phyloP scores from a whole-genome alignment of 2,329 filamentous ascomycete genomes.

The Seiridium cupressi region DNA sequence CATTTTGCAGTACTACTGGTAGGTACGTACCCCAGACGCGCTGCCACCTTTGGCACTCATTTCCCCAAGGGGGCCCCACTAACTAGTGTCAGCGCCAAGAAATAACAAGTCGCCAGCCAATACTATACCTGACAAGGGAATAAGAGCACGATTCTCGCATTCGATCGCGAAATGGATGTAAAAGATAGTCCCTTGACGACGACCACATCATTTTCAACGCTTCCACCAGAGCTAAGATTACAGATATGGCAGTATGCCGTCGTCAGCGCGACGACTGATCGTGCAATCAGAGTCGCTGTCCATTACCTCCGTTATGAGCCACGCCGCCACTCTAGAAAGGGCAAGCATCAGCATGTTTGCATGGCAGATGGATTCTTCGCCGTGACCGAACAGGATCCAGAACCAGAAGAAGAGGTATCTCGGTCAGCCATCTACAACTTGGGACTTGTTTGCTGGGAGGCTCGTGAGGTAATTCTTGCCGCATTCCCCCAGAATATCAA shows the following conservation, averaged over 20 bases:
- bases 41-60: too few relatives aligned
- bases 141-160: not conserved
- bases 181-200: not conserved
- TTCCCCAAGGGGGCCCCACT: too few relatives aligned
- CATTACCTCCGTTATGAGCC: not conserved
- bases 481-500: not conserved
- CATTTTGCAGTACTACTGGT: too few relatives aligned
- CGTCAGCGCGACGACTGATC: not conserved
- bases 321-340: not conserved
- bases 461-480: not conserved
- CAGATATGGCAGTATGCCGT: not conserved
- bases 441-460: not conserved
- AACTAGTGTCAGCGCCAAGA: too few relatives aligned
- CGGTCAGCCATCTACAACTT: not conserved
- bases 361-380: not conserved
- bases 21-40: too few relatives aligned
- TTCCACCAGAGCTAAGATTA: not conserved
- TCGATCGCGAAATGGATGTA: not conserved
- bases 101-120: too few relatives aligned
- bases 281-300: not conserved
- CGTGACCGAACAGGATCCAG: not conserved
- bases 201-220: not conserved
- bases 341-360: not conserved
- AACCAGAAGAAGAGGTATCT: not conserved
- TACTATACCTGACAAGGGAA: too few relatives aligned